Evolutionary conservation across 495 filamentous ascomycete species (phyloP), one percentile per base, ranked within the genome.

Genomic region (Aspergillus taichungensis): DNA sequence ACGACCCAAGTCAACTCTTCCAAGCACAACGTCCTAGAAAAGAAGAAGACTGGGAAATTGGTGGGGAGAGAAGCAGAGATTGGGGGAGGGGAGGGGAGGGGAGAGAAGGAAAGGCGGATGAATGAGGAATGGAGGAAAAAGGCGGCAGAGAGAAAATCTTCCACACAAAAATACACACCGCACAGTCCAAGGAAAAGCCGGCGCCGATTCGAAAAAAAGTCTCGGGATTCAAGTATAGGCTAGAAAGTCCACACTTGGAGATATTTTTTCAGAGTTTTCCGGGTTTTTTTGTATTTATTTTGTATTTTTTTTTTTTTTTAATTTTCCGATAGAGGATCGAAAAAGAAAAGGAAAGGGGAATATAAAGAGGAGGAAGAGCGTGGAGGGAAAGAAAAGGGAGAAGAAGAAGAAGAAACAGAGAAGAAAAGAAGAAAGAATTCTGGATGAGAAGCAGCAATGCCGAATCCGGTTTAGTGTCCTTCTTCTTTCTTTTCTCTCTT

Each of bases 231-330:
- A 24, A 24, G 18, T 24, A 24, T 24, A 24, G 18, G 18, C 18
- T 24, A 4, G 18, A 24, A 24, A 24, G 18, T 24, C 18, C 18
- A 24, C 18, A 24, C 18, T 24, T 24, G 18, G 18, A 24, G 18
- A 24, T 24, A 61, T 68, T 72, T 69, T 72, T 72, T 52, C 51
- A 34, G 42, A 52, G 46, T 71, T 69, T 66, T 58, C 50, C 49
- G 45, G 52, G 46, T 56, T 60, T 60, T 59, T 56, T 53, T 24
- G 18, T 24, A 24, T 36, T 58, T 69, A 66, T 63, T 61, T 61
- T 62, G 53, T 47, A 52, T 13, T 42, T 49, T 52, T 57, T 52
- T 60, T 69, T 74, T 75, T 70, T n/a, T n/a, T n/a, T n/a, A n/a
- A 24, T 24, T 24, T 24, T 24, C 18, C 60, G 64, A 69, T 48